Base-by-base conservation (phyloP, 805 yeast species). In the Kazachstania psychrophila region DNA sequence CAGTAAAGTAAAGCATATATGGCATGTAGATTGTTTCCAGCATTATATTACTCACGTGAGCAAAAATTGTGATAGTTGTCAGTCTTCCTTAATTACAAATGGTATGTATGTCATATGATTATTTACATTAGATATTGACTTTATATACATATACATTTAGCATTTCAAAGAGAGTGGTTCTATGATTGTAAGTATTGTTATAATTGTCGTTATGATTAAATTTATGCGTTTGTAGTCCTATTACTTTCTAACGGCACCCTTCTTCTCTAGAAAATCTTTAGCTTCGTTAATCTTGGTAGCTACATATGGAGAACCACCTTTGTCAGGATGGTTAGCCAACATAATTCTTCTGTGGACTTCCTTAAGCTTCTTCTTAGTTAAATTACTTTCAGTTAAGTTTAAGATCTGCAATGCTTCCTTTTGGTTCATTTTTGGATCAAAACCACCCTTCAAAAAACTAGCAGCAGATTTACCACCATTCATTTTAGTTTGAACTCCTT, bases 281-380 rank as follows among this genome's bases (percentile, higher is more conserved):
- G 96, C 95, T 64, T 87, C 95, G 58, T 87, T 87, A 47, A 87
- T 84, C 67, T 87, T 87, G 33, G 94, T 81, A 33, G 96, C 96
- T 60, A 87, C 59, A 54, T 74, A 85, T 32, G 94, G 83, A 6
- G 94, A 81, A 5, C 96, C 96, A 32, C 96, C 96, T 58, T 81
- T 82, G 64, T 87, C 96, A 13, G 96, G 96, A 55, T 87, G 96
- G 60, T 87, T 87, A 31, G 87, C 77, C 65, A 86, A 64, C 96
- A 87, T 87, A 55, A 86, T 78, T 52, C 71, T 72, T 62, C 96
- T 75, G 60, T 87, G 96, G 38, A 76, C 78, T 45, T 85, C 95
- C 58, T 85, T 88, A 51, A 87, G 67, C 50, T 70, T 77, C 41
- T 77, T 71, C 59, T 73, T 76, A 28, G 73, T 68, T 52, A 77